Conservation (phyloP, 2,329 filamentous ascomycete species). For the Salinomyces thailandicus region DNA sequence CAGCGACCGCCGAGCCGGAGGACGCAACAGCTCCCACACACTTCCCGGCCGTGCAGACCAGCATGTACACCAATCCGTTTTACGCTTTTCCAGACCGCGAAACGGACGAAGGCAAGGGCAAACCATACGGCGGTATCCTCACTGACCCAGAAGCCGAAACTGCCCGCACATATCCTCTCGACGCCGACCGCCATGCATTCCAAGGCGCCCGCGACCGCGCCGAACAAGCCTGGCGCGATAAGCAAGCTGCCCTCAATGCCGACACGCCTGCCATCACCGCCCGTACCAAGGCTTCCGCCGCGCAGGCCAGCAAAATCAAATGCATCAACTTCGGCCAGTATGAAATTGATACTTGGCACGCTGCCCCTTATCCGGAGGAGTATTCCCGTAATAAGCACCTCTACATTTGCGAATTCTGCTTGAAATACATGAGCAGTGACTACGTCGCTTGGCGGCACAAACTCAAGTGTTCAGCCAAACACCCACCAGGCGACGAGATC, state of each 20-base stretch:
- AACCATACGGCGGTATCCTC: conserved; percentile 90
- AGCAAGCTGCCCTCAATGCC: conserved; percentile 51
- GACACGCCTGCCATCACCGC: conserved; percentile 48
- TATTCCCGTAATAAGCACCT: conserved; percentile 92
- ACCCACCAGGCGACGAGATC: conserved; percentile 94
- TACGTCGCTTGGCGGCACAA: conserved; percentile 98
- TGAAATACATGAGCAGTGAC: conserved; percentile 99
- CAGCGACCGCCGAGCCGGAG: conserved; percentile 30
- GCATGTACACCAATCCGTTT: conserved; percentile 63
- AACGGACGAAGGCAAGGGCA: conserved; percentile 77
- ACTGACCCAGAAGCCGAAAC: conserved; percentile 86
- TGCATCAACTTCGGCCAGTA: conserved; percentile 96
- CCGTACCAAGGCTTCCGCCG: conserved; percentile 52
- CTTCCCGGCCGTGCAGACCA: conserved; percentile 51
- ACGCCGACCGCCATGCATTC: conserved; percentile 73
- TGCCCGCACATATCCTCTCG: conserved; percentile 69
- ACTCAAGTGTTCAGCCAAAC: conserved; percentile 85
- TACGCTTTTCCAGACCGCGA: conserved; percentile 86
- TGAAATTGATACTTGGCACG: conserved; percentile 99
- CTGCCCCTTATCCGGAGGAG: conserved; percentile 93
- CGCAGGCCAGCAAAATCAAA: conserved; percentile 90
- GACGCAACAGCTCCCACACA: conserved; percentile 29
- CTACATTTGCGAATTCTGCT: conserved; percentile 98
- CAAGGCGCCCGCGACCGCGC: conserved; percentile 83
- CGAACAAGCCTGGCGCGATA: conserved; percentile 80